Evolutionary conservation across 371 early-diverging fungal species (phyloP).

Genomic region (Haplosporangium sp.): DNA sequence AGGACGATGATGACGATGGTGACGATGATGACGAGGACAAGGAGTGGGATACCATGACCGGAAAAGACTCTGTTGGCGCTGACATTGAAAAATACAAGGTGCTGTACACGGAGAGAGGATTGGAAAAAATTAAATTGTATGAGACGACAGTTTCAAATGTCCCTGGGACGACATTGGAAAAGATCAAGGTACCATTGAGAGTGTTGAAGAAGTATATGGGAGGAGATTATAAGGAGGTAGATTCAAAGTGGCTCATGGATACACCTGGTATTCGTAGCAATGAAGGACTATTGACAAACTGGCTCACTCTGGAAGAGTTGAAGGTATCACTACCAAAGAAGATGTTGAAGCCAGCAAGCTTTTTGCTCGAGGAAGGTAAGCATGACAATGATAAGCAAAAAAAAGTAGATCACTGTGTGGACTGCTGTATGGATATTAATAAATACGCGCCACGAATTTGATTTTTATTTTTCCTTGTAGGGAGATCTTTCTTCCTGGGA

Average conservation of each 20-base stretch:
- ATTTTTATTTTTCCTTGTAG: slow-evolving; percentile 8
- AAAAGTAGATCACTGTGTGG: too few species aligned
- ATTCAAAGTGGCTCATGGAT: slow-evolving; percentile 48
- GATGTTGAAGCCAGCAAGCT: slow-evolving; percentile 44
- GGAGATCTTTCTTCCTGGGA: slow-evolving; percentile 54
- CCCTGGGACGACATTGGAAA: slow-evolving; percentile 43
- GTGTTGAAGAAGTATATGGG: slow-evolving; percentile 33
- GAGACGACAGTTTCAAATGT: slow-evolving; percentile 50
- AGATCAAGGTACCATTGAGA: slow-evolving; percentile 45
- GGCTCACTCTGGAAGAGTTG: slow-evolving; percentile 46
- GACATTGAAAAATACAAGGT: slow-evolving; percentile 28
- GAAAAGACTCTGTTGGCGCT: slow-evolving; percentile 9
- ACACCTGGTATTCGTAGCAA: slow-evolving; percentile 44
- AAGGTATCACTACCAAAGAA: slow-evolving; percentile 46
- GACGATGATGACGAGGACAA: slow-evolving; percentile 3
- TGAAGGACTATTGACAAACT: slow-evolving; percentile 26
- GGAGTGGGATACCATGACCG: slow-evolving; percentile 39
- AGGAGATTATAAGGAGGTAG: slow-evolving; percentile 16
- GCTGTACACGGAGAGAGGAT: slow-evolving; percentile 23
- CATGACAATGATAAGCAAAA: too few species aligned
- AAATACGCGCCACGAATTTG: neutral
- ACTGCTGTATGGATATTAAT: too few species aligned
- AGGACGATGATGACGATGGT: slow-evolving; percentile 1
- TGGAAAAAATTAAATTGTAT: slow-evolving; percentile 29
- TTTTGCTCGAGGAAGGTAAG: slow-evolving; percentile 53